phyloP scores from a whole-genome alignment of 495 filamentous ascomycete species.

The Collariella sp. region DNA sequence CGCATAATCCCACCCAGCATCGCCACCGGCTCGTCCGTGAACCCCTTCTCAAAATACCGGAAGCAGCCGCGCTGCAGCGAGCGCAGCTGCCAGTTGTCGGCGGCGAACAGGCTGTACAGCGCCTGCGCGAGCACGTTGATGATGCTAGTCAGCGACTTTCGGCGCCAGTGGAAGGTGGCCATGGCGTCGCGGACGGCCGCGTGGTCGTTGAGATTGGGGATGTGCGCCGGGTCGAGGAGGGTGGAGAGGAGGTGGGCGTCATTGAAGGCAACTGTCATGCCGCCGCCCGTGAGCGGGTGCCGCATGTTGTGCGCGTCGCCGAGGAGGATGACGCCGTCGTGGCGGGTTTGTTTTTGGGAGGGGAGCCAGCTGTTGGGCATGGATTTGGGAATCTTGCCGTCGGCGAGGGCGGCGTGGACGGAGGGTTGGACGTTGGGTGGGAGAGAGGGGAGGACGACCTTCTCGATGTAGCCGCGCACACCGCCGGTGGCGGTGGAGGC shows the following conservation, averaged over 20 bases:
- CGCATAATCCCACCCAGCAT: conserved; percentile 78
- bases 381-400: conserved; percentile 55
- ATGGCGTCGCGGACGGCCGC: conserved; percentile 57
- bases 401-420: conserved; percentile 69
- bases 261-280: conserved; percentile 92
- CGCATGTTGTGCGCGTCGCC: conserved; percentile 97
- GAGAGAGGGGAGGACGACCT: conserved; percentile 67
- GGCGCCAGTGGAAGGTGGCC: conserved; percentile 71
- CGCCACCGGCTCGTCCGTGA: conserved; percentile 67
- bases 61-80: conserved; percentile 89
- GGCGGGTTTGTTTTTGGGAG: conserved; percentile 54
- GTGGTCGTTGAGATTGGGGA: conserved; percentile 64
- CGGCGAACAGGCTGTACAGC: conserved; percentile 83
- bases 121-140: conserved; percentile 96
- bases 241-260: conserved; percentile 71
- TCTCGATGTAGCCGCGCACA: conserved; percentile 69
- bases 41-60: conserved; percentile 77
- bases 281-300: conserved; percentile 86
- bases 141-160: conserved; percentile 71
- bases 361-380: conserved; percentile 97
- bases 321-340: conserved; percentile 69
- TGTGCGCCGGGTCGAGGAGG: conserved; percentile 54
- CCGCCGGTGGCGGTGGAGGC: conserved; percentile 65
- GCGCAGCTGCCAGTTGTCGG: conserved; percentile 65
- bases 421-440: conserved; percentile 63